Evolutionary conservation across 768 basidiomycete species (phyloP).

Genomic region (Tylopilus subfusipes): DNA sequence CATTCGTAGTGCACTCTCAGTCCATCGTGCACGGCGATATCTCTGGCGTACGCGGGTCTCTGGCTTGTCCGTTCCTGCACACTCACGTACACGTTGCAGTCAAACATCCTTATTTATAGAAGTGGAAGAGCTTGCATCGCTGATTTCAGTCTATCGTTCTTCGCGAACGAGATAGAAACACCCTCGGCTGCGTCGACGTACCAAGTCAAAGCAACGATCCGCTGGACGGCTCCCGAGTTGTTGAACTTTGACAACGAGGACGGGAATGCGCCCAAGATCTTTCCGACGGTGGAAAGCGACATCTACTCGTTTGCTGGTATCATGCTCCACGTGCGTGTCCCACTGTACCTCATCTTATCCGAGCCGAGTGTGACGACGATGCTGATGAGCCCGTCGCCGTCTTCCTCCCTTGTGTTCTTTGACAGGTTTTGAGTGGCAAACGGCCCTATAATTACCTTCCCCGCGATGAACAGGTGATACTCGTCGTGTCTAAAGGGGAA

Average conservation of each 20-base stretch:
- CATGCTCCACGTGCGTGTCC: conserved; percentile 21
- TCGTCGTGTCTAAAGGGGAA: conserved; percentile 13
- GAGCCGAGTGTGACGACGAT: background rate
- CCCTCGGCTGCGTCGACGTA: conserved; percentile 32
- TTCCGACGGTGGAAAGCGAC: conserved; percentile 33
- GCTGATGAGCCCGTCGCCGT: background rate
- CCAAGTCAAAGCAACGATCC: conserved; percentile 38
- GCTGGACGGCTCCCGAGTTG: conserved; percentile 47
- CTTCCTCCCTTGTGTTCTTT: background rate
- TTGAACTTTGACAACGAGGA: conserved; percentile 14
- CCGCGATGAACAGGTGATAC: conserved; percentile 19
- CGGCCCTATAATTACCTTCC: conserved; percentile 20
- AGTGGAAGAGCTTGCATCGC: conserved; percentile 40
- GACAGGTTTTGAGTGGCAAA: conserved; percentile 22
- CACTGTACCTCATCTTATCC: background rate
- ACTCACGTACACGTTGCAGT: conserved; percentile 17
- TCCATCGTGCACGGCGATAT: conserved; percentile 26
- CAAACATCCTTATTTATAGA: conserved; percentile 45
- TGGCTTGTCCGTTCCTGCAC: background rate
- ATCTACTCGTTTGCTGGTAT: conserved; percentile 33
- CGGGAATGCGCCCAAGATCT: background rate
- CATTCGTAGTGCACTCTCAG: conserved; percentile 17
- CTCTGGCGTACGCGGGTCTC: conserved; percentile 23
- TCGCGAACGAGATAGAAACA: conserved; percentile 34
- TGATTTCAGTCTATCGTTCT: conserved; percentile 46